Evolutionary conservation across 2,329 filamentous ascomycete genomes (phyloP).

Genomic region (Aquanectria penicillioides): DNA sequence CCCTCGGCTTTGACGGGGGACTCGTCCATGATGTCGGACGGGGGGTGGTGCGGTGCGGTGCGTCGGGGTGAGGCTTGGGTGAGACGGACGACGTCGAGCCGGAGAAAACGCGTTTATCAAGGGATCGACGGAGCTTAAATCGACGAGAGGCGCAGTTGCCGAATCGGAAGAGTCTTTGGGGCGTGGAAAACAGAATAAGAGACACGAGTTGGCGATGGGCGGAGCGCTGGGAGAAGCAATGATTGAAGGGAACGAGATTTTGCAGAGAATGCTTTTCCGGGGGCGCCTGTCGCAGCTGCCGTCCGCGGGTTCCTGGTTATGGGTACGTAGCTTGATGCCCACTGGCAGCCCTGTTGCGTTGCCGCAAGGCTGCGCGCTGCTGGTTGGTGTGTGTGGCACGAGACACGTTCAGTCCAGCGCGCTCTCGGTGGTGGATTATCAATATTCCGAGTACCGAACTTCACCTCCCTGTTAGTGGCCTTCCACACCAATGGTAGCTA

Average conservation of each 20-base stretch:
- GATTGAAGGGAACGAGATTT: slow-evolving; percentile 18
- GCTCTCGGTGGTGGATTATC: background rate
- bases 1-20: slow-evolving; percentile 56
- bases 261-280: slow-evolving; percentile 16
- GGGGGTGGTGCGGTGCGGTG: slow-evolving; percentile 18
- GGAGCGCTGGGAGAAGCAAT: slow-evolving; percentile 14
- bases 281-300: slow-evolving; percentile 25
- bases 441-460: background rate
- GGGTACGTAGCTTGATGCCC: slow-evolving; percentile 23
- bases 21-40: slow-evolving; percentile 43
- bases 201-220: slow-evolving; percentile 22
- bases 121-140: no score
- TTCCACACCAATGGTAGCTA: no score
- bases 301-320: no score
- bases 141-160: slow-evolving; percentile 20
- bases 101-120: slow-evolving; percentile 29
- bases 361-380: slow-evolving; percentile 7
- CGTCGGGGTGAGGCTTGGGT: slow-evolving; percentile 20
- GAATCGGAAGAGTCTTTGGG: slow-evolving; percentile 25
- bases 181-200: slow-evolving; percentile 20
- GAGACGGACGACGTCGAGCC: slow-evolving; percentile 17
- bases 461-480: background rate
- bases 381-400: background rate
- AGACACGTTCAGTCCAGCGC: background rate
- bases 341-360: slow-evolving; percentile 10